These are phyloP conservation scores for Xanthoconium separans DNA, from an alignment of 1,284 basidiomycete species.

Conservation along the genomic window DNA sequence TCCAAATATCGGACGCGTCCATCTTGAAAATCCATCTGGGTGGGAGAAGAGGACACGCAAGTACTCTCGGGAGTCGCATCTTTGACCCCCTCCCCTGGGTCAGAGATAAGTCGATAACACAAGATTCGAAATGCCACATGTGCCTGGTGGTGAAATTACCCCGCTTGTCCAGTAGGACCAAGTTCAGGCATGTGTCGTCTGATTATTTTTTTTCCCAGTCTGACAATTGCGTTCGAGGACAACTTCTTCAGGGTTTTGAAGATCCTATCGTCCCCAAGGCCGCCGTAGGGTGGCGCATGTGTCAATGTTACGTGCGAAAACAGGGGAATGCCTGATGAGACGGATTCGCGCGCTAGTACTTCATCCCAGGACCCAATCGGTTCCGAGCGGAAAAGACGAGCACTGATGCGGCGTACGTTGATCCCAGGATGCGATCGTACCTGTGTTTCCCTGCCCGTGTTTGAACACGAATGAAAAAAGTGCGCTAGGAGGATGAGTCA, in stretches of 20 bases:
- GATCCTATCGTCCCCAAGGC: conserved; percentile 1
- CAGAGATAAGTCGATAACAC: neutral
- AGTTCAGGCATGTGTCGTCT: neutral
- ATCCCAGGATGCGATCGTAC: conserved; percentile 12
- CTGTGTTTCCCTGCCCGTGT: neutral
- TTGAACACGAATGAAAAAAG: conserved; percentile 8
- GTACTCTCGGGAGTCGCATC: neutral
- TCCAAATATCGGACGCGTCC: neutral
- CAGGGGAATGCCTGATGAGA: neutral
- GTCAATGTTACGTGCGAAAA: conserved; percentile 13
- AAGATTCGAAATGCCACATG: conserved; percentile 4
- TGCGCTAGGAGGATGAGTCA: neutral
- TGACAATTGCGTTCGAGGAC: neutral
- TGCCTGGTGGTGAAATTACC: neutral
- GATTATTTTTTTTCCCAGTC: neutral
- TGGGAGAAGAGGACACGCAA: neutral
- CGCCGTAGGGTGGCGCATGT: neutral
- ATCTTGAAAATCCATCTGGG: neutral
- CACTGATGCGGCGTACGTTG: conserved; percentile 9
- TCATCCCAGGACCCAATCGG: conserved; percentile 10
- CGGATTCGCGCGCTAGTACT: conserved; percentile 5
- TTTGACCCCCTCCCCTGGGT: neutral
- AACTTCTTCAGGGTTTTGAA: neutral
- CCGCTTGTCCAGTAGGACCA: neutral
- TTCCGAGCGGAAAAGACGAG: conserved; percentile 10